phyloP scores from a whole-genome alignment of 2,329 filamentous ascomycete species.

The Chrysosporium keratinophilum region DNA sequence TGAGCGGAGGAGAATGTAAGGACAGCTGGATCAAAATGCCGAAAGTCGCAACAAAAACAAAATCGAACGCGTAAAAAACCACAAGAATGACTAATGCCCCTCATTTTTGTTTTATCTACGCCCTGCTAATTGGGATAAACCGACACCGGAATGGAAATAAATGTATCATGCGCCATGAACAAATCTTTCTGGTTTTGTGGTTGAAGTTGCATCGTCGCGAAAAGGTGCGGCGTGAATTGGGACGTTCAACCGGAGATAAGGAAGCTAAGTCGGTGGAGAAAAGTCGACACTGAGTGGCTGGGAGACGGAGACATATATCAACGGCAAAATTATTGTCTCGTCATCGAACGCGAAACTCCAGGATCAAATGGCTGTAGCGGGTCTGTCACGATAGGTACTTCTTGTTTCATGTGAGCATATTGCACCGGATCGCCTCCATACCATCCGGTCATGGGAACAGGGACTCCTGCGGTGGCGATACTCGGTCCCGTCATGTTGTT shows the following conservation, averaged over 20 bases:
- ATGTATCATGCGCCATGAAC: constrained; percentile 6
- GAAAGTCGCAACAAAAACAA: constrained; percentile 2
- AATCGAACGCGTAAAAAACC: not conserved
- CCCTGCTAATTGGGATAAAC: constrained; percentile 13
- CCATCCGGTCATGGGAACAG: constrained; percentile 12
- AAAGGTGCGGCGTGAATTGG: not conserved
- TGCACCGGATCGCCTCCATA: constrained; percentile 8
- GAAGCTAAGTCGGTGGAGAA: too few relatives aligned
- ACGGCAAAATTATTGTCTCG: not conserved
- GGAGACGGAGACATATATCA: not conserved
- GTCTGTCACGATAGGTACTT: constrained; percentile 2
- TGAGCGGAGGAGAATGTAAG: not conserved
- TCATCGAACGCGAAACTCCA: constrained; percentile 3
- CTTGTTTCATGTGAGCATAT: constrained; percentile 10
- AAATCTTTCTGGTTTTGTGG: not conserved
- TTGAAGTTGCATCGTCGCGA: not conserved
- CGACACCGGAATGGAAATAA: constrained; percentile 4
- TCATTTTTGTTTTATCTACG: constrained; percentile 13
- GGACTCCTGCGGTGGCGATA: not conserved
- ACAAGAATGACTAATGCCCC: constrained; percentile 9
- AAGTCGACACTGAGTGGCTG: not conserved
- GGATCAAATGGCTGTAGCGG: constrained; percentile 6
- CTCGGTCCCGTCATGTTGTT: not conserved
- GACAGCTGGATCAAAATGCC: not conserved
- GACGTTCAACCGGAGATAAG: not conserved